phyloP scores from a whole-genome alignment of 768 basidiomycete species.

The Terana coerulea region DNA sequence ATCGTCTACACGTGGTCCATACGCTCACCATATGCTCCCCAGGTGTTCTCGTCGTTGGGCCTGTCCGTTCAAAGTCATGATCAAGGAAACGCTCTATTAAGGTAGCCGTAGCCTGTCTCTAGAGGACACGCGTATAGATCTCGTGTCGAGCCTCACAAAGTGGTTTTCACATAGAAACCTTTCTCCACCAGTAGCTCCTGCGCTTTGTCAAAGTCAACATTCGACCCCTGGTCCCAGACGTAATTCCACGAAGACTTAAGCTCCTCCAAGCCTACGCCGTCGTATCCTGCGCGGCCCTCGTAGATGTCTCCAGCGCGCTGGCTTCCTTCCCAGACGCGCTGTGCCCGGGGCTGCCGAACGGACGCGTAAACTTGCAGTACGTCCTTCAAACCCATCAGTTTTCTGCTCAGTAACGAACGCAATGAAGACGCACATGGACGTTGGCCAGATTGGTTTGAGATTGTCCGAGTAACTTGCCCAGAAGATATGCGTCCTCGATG shows the following conservation, averaged over 20 bases:
- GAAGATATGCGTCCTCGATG: constrained; percentile 49
- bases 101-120: no score
- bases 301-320: constrained; percentile 41
- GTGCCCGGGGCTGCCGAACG: constrained; percentile 44
- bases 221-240: constrained; percentile 45
- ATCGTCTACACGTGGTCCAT: no score
- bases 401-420: not conserved
- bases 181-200: constrained; percentile 20
- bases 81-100: no score
- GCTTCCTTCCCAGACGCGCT: constrained; percentile 43
- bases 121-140: no score
- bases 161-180: no score
- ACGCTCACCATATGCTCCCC: no score
- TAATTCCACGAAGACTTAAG: constrained; percentile 40
- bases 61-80: no score
- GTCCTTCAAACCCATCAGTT: constrained; percentile 33
- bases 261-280: constrained; percentile 30
- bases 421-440: constrained; percentile 34
- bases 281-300: constrained; percentile 37
- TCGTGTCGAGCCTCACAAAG: no score
- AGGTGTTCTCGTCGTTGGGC: no score
- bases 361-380: constrained; percentile 44
- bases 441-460: constrained; percentile 36
- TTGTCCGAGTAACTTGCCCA: constrained; percentile 43
- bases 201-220: constrained; percentile 34